Evolutionary conservation across 2,329 filamentous ascomycete species (phyloP).

Genomic region (Aureobasidium sp.): DNA sequence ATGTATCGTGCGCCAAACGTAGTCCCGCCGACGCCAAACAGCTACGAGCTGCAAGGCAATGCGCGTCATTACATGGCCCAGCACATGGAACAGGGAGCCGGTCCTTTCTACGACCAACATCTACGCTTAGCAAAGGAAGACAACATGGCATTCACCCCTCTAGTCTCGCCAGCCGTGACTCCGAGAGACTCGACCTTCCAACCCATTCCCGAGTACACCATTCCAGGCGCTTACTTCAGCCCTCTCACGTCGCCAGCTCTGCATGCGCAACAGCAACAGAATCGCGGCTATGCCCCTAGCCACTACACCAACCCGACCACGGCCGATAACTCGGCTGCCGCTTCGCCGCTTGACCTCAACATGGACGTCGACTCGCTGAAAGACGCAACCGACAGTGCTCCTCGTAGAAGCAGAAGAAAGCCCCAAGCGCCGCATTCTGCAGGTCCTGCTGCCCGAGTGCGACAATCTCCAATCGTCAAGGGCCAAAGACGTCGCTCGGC

Average conservation of each 20-base stretch:
- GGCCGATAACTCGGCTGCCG: conserved; percentile 41
- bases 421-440: conserved; percentile 38
- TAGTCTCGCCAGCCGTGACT: conserved; percentile 77
- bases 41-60: conserved; percentile 63
- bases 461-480: conserved; percentile 66
- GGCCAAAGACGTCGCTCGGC: conserved; percentile 46
- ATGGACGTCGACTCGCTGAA: conserved; percentile 34
- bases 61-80: conserved; percentile 45
- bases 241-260: conserved; percentile 74
- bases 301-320: conserved; percentile 45
- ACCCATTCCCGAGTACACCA: conserved; percentile 46
- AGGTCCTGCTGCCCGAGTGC: conserved; percentile 42
- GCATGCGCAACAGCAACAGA: conserved; percentile 55
- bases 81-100: conserved; percentile 45
- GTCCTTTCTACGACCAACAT: conserved; percentile 53
- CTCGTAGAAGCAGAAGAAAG: conserved; percentile 35
- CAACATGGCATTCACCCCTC: conserved; percentile 68
- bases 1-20: conserved; percentile 33
- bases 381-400: conserved; percentile 25
- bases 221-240: conserved; percentile 70
- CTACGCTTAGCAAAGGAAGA: conserved; percentile 53
- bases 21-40: conserved; percentile 72
- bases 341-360: conserved; percentile 36
- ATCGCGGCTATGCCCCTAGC: conserved; percentile 27
- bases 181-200: conserved; percentile 64